Evolutionary conservation across 768 basidiomycete genomes (phyloP), one percentile per base, ranked within the genome.

Genomic region (Steccherinum ochraceum): DNA sequence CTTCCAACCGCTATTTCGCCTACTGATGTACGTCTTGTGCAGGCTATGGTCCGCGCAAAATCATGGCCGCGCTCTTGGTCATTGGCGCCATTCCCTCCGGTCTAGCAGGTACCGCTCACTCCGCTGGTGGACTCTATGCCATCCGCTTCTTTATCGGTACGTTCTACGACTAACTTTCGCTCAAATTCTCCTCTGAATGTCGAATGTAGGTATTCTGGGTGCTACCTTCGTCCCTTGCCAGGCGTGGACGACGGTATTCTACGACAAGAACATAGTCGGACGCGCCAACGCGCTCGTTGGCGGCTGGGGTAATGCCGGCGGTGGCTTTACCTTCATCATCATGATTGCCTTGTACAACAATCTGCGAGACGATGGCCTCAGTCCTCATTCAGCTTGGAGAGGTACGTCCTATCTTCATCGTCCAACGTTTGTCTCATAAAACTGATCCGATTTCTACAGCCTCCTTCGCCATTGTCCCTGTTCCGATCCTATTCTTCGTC

Each of bases 141-240:
- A 40, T 79, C 26, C 72, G 82, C 0, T 81, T 81, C 60, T 80
- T 83, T 60, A 79, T 81, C 45, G 79, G 80, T 57, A 20, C 12
- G 48, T 30, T 18, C 27, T 24, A 35, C 21, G 1, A 2, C 45
- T 16, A n/a, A n/a, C 7, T 24, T 10, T 24, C 39, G 11, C 26
- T 40, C 46, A 12, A 7, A 48, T 39, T 12, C 18, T 3, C 49
- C 19, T 43, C 16, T 23, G 12, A 39, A n/a, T n/a, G n/a, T n/a
- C 40, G 21, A 10, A 3, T 24, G 24, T 24, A 59, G 58, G 58
- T 11, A 76, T 83, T 42, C 68, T 81, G 2, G 82, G 82, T 5
- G 81, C 67, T 0, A 78, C 79, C 1, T 83, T 84, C 52, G 79
- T 84, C 1, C 73, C 81, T 3, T 81, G 79, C 53, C 76, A 81